Base-by-base conservation (phyloP, 2,329 filamentous ascomycete genomes). In the Calonectria henricotiae region DNA sequence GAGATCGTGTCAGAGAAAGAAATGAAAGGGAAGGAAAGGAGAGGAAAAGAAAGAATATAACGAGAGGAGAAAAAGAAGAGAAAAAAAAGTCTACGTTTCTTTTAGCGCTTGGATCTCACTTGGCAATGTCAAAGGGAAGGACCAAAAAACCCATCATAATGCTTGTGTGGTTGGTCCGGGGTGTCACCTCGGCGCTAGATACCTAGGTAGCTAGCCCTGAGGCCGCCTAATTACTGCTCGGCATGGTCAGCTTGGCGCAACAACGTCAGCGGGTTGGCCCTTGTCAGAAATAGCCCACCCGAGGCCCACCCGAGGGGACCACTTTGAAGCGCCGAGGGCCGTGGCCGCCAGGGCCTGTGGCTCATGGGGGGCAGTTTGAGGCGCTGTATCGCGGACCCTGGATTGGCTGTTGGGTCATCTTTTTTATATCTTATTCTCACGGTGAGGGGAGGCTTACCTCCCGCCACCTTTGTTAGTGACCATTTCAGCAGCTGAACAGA, bases 361-460 rank as follows among this genome's bases (percentile, higher is more conserved):
- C 30, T 54, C n/a, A 27, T 54, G 49, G 35, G 30, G 25, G 49
- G 30, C 27, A 30, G 27, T 23, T 25, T 37, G 51, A 58, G 51
- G 51, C 32, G 51, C 51, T 58, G 32, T 58, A 37, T 23, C 11
- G 32, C n/a, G 13, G 51, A 9, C 20, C 32, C 43, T 7, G 43
- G n/a, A 5, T 3, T 11, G 3, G 43, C n/a, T 46, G 43, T 46
- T 46, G 11, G 43, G n/a, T 23, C n/a, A 8, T n/a, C n/a, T 46
- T 47, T n/a, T 30, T 30, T 30, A 5, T 30, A 12, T 17, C n/a
- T 46, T 47, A 13, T 61, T 61, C 61, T 62, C 62, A 51, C 39
- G 51, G 46, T 62, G 23, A 27, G 46, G 32, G 39, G 67, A 69
- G 62, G 67, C 62, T 39, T 58, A 20, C 13, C 20, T 35, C 17